These are phyloP conservation scores for Patellifolia procumbens DNA, from an alignment of 179 eudicot species.

Conservation along the genomic window DNA sequence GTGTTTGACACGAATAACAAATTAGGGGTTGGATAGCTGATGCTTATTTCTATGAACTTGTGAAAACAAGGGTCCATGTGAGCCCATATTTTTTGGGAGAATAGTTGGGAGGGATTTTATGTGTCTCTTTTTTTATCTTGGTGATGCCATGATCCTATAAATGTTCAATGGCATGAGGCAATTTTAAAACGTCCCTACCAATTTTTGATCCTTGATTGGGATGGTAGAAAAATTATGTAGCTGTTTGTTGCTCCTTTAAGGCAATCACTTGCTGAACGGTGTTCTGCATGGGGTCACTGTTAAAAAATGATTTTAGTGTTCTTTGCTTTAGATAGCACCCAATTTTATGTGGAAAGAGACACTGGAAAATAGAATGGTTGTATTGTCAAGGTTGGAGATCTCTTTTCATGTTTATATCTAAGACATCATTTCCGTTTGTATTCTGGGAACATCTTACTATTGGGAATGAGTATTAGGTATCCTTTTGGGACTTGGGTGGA, in stretches of 20 bases:
- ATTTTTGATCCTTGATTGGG: neutral
- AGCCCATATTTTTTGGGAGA: neutral
- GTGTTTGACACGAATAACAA: neutral
- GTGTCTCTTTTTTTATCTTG: neutral
- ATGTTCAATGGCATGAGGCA: neutral
- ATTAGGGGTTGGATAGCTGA: neutral
- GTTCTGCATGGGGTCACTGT: neutral
- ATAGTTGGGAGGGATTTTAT: neutral
- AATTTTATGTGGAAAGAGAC: neutral
- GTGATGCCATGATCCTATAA: neutral
- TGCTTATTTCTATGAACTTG: neutral
- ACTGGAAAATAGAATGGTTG: neutral
- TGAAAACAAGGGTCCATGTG: neutral
- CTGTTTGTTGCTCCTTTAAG: neutral
- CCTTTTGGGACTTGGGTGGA: neutral
- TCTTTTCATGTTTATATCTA: neutral
- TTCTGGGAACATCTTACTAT: neutral
- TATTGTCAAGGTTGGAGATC: neutral
- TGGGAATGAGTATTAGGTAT: neutral
- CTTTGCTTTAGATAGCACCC: neutral
- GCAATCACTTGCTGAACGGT: neutral
- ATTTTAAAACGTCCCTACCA: neutral
- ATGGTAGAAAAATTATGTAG: neutral
- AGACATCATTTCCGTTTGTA: neutral
- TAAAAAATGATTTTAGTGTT: neutral